phyloP scores from a whole-genome alignment of 805 yeast genomes.

The Zygoascus bituminiphila region DNA sequence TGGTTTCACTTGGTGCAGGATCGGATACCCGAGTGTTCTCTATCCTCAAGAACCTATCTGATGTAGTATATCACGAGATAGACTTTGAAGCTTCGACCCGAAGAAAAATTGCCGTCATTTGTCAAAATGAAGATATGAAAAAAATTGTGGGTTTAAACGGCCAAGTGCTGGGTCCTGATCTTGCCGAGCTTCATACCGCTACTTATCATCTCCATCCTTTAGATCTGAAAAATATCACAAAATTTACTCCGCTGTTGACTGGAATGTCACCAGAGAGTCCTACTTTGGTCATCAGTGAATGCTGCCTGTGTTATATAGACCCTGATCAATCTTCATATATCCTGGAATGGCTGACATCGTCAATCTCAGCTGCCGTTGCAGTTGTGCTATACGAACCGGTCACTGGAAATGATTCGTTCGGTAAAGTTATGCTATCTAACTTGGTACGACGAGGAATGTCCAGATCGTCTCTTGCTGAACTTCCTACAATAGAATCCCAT shows the following conservation, averaged over 20 bases:
- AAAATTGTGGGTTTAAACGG: conserved; percentile 20
- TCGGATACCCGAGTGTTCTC: conserved; percentile 64
- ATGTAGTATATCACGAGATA: conserved; percentile 45
- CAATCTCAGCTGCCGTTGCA: conserved; percentile 23
- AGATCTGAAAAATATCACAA: conserved; percentile 41
- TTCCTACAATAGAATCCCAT: conserved; percentile 40
- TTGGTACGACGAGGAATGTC: conserved; percentile 52
- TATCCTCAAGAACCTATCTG: conserved; percentile 29
- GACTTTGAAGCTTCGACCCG: conserved; percentile 52
- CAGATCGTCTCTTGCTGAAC: conserved; percentile 48
- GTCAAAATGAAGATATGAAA: conserved; percentile 26
- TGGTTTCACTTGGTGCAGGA: conserved; percentile 73
- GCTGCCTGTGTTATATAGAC: conserved; percentile 64
- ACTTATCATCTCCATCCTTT: conserved; percentile 46
- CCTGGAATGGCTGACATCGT: conserved; percentile 34
- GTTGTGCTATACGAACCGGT: conserved; percentile 64
- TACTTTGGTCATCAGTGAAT: conserved; percentile 62
- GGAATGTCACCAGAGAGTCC: conserved; percentile 35
- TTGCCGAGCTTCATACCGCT: conserved; percentile 16
- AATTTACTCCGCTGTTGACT: conserved; percentile 13
- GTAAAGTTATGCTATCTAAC: conserved; percentile 58
- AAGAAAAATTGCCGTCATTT: conserved; percentile 44
- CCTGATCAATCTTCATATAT: conserved; percentile 42
- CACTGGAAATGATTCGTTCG: conserved; percentile 53
- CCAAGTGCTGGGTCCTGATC: background rate